These are phyloP conservation scores for Tilletia indica DNA, from an alignment of 1,284 basidiomycete species.

Conservation along the genomic window DNA sequence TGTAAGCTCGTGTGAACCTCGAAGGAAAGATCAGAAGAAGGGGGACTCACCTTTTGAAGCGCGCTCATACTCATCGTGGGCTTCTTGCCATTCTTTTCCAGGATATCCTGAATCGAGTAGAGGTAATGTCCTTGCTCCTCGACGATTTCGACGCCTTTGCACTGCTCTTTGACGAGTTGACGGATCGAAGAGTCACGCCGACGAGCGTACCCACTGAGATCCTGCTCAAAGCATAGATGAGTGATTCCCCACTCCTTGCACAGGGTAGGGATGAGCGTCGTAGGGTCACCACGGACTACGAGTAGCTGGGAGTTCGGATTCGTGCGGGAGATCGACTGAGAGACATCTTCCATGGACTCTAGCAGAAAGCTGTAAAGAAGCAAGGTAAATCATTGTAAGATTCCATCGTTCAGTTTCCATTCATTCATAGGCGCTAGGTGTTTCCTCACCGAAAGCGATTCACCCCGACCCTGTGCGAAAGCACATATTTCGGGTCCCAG, in stretches of 20 bases:
- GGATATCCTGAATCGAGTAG: constrained; percentile 38
- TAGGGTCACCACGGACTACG: constrained; percentile 61
- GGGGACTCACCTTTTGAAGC: constrained; percentile 32
- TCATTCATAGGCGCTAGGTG: not conserved
- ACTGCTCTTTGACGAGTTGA: constrained; percentile 31
- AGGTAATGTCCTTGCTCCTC: constrained; percentile 39
- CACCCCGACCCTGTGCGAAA: constrained; percentile 59
- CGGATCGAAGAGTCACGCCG: constrained; percentile 30
- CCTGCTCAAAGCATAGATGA: constrained; percentile 58
- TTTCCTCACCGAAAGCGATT: constrained; percentile 52
- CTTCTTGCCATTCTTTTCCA: constrained; percentile 37
- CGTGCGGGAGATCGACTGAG: constrained; percentile 55
- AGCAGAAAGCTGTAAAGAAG: constrained; percentile 59
- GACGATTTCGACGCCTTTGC: constrained; percentile 33
- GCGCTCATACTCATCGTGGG: constrained; percentile 41
- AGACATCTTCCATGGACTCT: constrained; percentile 58
- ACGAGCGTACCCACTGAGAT: constrained; percentile 32
- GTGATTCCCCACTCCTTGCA: constrained; percentile 61
- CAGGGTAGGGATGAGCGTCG: constrained; percentile 58
- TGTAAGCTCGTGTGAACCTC: not conserved
- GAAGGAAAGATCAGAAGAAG: not conserved
- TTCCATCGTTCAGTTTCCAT: not conserved
- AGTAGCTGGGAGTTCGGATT: constrained; percentile 59
- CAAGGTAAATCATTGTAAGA: not conserved
- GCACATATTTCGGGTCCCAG: constrained; percentile 58